Percentiles rank a stretch among this genome's conserved stretches.
Evolutionary conservation across 192 early-diverging fungal species (phyloP).

Genomic region (Backusella macrospora): DNA sequence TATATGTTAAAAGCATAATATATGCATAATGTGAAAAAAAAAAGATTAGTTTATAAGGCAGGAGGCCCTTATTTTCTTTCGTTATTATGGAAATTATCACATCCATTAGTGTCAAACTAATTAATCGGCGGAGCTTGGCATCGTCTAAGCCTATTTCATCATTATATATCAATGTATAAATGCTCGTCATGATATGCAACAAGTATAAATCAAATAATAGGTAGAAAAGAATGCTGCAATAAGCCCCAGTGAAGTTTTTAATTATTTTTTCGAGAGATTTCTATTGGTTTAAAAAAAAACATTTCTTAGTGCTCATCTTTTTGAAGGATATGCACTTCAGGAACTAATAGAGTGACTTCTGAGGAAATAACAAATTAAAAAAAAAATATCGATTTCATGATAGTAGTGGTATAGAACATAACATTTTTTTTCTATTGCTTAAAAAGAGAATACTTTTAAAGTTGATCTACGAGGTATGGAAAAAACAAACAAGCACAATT

Average conservation of each 20-base stretch:
- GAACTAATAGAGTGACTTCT: background rate
- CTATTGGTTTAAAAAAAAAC: background rate
- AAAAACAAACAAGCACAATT: background rate
- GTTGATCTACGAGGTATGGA: background rate
- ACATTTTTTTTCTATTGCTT: too few relatives aligned
- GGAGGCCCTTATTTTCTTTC: too few relatives aligned
- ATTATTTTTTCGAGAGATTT: background rate
- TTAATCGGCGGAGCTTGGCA: background rate
- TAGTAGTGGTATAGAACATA: too few relatives aligned
- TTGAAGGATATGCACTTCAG: background rate
- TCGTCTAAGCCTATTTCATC: background rate
- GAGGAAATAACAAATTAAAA: background rate
- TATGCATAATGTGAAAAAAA: too few relatives aligned
- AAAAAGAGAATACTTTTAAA: background rate
- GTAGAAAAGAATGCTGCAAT: background rate
- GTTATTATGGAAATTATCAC: background rate
- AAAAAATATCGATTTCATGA: background rate
- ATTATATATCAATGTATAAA: too few relatives aligned
- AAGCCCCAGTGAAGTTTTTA: background rate
- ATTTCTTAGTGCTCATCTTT: background rate
- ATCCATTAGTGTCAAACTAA: background rate
- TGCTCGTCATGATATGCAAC: too few relatives aligned
- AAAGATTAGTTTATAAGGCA: too few relatives aligned
- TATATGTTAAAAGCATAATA: too few relatives aligned
- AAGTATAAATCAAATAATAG: background rate